Percentiles rank a stretch among this genome's conserved stretches.
Evolutionary conservation across 331 rosid species (phyloP).

Genomic region (Pyrus hybrid): DNA sequence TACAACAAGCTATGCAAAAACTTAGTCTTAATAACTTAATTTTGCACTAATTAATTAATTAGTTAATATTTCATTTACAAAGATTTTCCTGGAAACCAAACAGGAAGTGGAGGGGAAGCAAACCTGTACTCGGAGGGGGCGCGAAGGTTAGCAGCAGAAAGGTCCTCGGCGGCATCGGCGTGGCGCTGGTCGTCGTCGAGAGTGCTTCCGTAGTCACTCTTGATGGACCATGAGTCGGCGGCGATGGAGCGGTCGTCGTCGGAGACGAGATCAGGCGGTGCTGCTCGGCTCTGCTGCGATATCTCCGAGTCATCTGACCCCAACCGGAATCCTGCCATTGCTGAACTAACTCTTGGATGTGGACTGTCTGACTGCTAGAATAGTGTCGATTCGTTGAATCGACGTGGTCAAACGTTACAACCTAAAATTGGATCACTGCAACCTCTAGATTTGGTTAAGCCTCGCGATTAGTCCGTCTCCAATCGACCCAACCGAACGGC

Average conservation of each 20-base stretch:
- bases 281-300: slow-evolving; percentile 50
- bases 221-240: slow-evolving; percentile 96
- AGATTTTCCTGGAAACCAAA: not conserved
- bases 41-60: no score
- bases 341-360: not conserved
- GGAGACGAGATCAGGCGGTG: slow-evolving; percentile 64
- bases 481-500: no score
- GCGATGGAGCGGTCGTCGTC: slow-evolving; percentile 93
- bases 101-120: not conserved
- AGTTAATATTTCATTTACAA: not conserved
- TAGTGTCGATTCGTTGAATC: not conserved
- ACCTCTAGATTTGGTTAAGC: no score
- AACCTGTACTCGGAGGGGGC: slow-evolving; percentile 88
- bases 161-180: slow-evolving; percentile 89
- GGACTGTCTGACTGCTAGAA: not conserved
- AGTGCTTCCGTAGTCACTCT: slow-evolving; percentile 94
- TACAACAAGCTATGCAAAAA: not conserved
- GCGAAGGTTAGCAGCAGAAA: slow-evolving; percentile 58
- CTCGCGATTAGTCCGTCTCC: no score
- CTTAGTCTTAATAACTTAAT: not conserved
- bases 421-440: no score
- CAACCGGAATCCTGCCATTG: slow-evolving; percentile 83
- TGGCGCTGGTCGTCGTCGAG: slow-evolving; percentile 97
- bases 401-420: not conserved
- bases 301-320: slow-evolving; percentile 67